Base-by-base conservation (phyloP, 257 asterid genomes). In the Fraxinus quadrangulata region DNA sequence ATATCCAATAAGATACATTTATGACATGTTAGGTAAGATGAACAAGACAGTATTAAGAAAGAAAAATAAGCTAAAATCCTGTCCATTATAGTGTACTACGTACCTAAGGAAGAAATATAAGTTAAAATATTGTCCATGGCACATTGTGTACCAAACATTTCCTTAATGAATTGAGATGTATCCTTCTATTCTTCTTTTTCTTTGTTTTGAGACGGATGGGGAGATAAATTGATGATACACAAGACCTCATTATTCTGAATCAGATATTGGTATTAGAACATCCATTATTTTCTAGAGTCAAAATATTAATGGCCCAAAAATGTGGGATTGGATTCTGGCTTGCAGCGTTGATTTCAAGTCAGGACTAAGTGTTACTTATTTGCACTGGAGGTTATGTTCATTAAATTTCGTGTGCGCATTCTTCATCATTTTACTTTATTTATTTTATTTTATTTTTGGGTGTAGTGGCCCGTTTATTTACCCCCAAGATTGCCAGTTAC, bases 381-480 rank as follows among this genome's bases (percentile, higher is more conserved):
- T 23, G 33, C 34, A 63, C 72, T 81, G 72, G 26, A n/a, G 47
- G 40, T 80, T 68, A 28, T 77, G 68, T 31, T 82, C 65, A 63
- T 73, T 77, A 70, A 40, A 23, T 42, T 76, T 72, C 34, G 0
- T 21, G 13, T 78, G 73, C 79, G 45, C 54, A 28, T 71, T 54
- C 34, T 63, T n/a, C 5, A 63, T 63, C 24, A 1, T 47, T 54
- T 49, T 2, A n/a, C n/a, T n/a, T n/a, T n/a, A n/a, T n/a, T n/a
- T n/a, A 86, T 17, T 19, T 2, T 16, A 59, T 63, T 0, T 5
- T 1, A 6, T 16, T 67, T 63, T 39, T 80, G 37, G 78, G 51
- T 89, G 86, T 82, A 96, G 99, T 96, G 98, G 94, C 95, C 79
- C 98, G 97, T 70, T 86, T 96, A 79, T 93, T 93, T 81, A 92